A percentile compares a stretch with the other conserved stretches of the same genome.
These are phyloP conservation scores for Pseudozyma sp. DNA, from an alignment of 1,284 basidiomycete genomes.

Conservation along the genomic window DNA sequence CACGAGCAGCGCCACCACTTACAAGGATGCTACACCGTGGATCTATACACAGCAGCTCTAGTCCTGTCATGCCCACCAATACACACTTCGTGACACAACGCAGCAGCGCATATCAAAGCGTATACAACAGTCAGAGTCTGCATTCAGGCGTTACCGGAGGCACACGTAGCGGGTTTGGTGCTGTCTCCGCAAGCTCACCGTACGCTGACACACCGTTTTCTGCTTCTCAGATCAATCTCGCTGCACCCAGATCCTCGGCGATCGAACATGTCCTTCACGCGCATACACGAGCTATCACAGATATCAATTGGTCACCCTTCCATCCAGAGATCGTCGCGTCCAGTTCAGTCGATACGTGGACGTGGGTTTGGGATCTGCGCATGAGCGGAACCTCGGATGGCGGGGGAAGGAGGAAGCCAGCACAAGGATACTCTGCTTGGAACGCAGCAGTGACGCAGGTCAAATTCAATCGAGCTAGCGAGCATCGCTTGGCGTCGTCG, in stretches of 20 bases:
- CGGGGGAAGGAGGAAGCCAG: conserved; percentile 47
- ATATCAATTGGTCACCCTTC: conserved; percentile 68
- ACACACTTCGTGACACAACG: conserved; percentile 33
- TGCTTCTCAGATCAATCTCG: conserved; percentile 16
- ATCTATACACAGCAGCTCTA: conserved; percentile 36
- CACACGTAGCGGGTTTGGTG: conserved; percentile 35
- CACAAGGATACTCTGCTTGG: conserved; percentile 66
- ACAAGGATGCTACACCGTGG: conserved; percentile 28
- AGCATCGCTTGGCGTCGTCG: conserved; percentile 54
- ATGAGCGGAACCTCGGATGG: conserved; percentile 38
- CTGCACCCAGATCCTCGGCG: conserved; percentile 44
- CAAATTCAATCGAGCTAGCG: conserved; percentile 60
- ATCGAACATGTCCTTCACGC: conserved; percentile 64
- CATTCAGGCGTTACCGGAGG: conserved; percentile 40
- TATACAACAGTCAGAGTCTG: conserved; percentile 40
- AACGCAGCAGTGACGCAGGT: conserved; percentile 67
- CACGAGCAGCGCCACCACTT: conserved; percentile 27
- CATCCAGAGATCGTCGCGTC: conserved; percentile 66
- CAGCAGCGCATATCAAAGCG: conserved; percentile 42
- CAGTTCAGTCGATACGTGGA: conserved; percentile 68
- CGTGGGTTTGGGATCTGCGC: conserved; percentile 67
- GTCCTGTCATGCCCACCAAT: conserved; percentile 38
- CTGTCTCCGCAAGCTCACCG: conserved; percentile 21
- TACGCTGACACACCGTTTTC: conserved; percentile 31
- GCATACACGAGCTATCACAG: conserved; percentile 66